Evolutionary conservation across 2,329 filamentous ascomycete genomes (phyloP), one percentile per base, ranked within the genome.

Genomic region (Colletotrichum horii): DNA sequence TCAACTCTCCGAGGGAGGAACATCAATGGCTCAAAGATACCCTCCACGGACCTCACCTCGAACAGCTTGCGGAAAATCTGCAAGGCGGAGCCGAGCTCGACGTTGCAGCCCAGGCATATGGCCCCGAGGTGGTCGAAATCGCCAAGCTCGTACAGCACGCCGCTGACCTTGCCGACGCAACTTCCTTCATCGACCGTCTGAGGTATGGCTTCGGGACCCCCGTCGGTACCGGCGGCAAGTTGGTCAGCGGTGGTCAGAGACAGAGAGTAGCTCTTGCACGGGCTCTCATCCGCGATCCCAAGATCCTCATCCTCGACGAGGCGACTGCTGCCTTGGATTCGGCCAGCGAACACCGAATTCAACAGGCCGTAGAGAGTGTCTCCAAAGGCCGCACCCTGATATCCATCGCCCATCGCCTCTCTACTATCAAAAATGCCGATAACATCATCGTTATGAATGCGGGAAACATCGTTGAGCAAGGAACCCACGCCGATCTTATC

Each of bases 221-320:
- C 5, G 88, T 92, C 3, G 91, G 91, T 4, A 85, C 87, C 8
- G 86, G 85, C 14, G 91, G 91, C 30, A 88, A 87, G 43, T 85
- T 91, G 8, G 84, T 93, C 36, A 91, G 89, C 64, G 91, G 91
- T 70, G 91, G 91, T 4, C 91, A 93, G 79, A 86, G 90, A 28
- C 92, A 93, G 79, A 87, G 92, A 6, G 84, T 93, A 12, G 89
- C 91, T 1, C 93, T 93, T 73, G 91, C 92, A 1, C 87, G 92
- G 24, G 90, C 89, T 55, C 91, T 93, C 68, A 84, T 93, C 58
- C 89, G 89, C 64, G 84, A 91, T 76, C 91, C 93, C 3, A 86
- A 87, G 6, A 92, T 94, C 60, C 84, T 95, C 3, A 90, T 95
- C 9, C 85, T 93, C 3, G 93, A 94, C 77, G 93, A 94, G 82